A percentile compares a stretch with the other conserved stretches of the same genome.
Conservation (phyloP, 352 stramenopile species). For the Globisporangium uncinulatum region DNA sequence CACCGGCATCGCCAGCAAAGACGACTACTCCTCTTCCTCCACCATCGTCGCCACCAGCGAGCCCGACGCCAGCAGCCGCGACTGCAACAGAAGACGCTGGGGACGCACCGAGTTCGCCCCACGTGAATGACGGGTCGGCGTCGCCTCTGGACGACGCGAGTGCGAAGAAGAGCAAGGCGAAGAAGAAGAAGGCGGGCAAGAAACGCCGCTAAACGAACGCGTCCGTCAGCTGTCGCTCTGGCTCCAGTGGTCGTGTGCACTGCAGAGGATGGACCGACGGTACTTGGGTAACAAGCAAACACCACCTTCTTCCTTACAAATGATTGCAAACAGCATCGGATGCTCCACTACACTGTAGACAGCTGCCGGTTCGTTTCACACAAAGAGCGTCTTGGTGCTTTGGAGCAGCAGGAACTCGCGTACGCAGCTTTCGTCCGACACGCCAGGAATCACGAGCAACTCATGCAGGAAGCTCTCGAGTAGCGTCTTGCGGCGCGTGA, state of each 20-base stretch:
- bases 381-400: conserved; percentile 52
- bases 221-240: too few species aligned
- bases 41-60: conserved; percentile 18
- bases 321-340: background rate
- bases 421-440: conserved; percentile 47
- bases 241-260: background rate
- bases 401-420: conserved; percentile 64
- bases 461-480: conserved; percentile 57
- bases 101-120: conserved; percentile 6
- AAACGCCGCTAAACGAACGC: conserved; percentile 29
- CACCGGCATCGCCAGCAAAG: conserved; percentile 9
- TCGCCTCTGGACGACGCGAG: conserved; percentile 14
- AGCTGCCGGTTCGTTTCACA: conserved; percentile 15
- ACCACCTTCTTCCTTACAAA: background rate
- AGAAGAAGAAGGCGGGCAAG: conserved; percentile 59
- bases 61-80: background rate
- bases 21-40: conserved; percentile 16
- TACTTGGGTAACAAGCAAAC: background rate
- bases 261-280: background rate
- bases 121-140: conserved; percentile 13
- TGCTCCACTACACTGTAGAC: conserved; percentile 6
- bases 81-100: conserved; percentile 12
- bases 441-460: conserved; percentile 54
- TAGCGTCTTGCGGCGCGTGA: conserved; percentile 38
- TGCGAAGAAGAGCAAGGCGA: conserved; percentile 41